phyloP scores from a whole-genome alignment of 306 rosid genomes.

The Luffa aegyptiaca region DNA sequence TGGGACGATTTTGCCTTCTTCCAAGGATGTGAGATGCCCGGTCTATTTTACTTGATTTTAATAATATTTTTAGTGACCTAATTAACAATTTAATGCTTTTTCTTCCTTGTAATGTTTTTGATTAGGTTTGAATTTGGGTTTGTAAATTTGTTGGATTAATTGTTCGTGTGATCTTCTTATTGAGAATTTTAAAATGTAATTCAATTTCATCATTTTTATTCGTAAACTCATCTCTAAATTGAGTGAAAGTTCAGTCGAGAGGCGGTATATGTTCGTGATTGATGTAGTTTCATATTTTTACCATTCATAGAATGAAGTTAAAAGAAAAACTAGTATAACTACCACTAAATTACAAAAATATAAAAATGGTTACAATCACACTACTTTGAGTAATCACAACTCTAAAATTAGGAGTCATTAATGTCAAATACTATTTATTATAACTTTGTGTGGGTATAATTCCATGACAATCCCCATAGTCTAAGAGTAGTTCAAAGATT shows the following conservation, averaged over 20 bases:
- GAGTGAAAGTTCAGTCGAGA: too few species aligned
- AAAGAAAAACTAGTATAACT: background rate
- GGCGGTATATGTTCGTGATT: too few species aligned
- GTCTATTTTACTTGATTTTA: slow-evolving; percentile 39
- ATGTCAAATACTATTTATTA: too few species aligned
- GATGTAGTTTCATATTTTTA: background rate
- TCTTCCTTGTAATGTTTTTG: background rate
- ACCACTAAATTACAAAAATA: too few species aligned
- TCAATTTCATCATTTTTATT: background rate
- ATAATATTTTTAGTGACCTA: background rate
- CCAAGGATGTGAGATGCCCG: slow-evolving; percentile 46
- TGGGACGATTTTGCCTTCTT: slow-evolving; percentile 37
- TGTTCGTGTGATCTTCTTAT: background rate
- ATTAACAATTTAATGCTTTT: background rate
- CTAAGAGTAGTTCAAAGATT: background rate
- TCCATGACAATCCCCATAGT: background rate
- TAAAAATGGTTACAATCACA: too few species aligned
- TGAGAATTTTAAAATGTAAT: background rate
- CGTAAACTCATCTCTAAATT: background rate
- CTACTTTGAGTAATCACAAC: background rate
- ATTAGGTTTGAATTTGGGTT: background rate
- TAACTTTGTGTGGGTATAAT: too few species aligned
- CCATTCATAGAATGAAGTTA: background rate
- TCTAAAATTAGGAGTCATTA: background rate
- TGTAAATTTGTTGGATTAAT: background rate